A percentile compares a stretch with the other conserved stretches of the same genome.
These are phyloP conservation scores for Apiospora aurea DNA, from an alignment of 2,329 filamentous ascomycete genomes.

Conservation along the genomic window DNA sequence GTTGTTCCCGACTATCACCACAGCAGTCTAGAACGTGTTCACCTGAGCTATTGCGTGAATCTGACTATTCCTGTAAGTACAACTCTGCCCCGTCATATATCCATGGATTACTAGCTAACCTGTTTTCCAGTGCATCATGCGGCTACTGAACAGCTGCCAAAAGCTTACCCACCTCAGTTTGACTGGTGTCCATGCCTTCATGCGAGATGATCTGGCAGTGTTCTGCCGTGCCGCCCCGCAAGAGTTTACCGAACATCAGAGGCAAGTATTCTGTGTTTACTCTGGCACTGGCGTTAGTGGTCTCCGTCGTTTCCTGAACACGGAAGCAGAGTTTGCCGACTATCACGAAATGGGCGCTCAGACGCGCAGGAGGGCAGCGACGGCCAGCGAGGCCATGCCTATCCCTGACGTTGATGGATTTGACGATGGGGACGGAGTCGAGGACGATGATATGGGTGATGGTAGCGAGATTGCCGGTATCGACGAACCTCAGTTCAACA, in stretches of 20 bases:
- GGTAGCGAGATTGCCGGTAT: constrained; percentile 42
- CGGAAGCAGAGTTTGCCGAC: constrained; percentile 54
- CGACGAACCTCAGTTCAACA: constrained; percentile 29
- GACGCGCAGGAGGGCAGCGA: constrained; percentile 23
- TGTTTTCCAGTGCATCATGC: constrained; percentile 77
- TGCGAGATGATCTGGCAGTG: constrained; percentile 80
- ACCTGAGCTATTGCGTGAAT: constrained; percentile 92
- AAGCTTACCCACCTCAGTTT: constrained; percentile 93
- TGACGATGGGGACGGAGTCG: constrained; percentile 40
- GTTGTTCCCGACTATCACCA: constrained; percentile 61
- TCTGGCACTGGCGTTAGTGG: constrained; percentile 83
- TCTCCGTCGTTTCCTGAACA: constrained; percentile 81
- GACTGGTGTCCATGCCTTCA: constrained; percentile 91
- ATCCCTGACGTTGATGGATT: constrained; percentile 37
- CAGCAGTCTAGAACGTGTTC: constrained; percentile 85
- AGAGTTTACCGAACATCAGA: constrained; percentile 96
- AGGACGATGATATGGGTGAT: constrained; percentile 46
- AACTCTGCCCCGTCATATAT: neutral
- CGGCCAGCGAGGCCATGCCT: constrained; percentile 26
- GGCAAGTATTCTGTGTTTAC: constrained; percentile 97
- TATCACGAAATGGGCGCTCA: constrained; percentile 33
- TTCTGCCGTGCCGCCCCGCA: constrained; percentile 88
- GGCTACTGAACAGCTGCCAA: constrained; percentile 87
- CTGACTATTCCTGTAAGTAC: constrained; percentile 78
- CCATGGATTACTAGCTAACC: neutral